phyloP scores from a whole-genome alignment of 2,329 filamentous ascomycete genomes.

The Rhynchosporium agropyri region DNA sequence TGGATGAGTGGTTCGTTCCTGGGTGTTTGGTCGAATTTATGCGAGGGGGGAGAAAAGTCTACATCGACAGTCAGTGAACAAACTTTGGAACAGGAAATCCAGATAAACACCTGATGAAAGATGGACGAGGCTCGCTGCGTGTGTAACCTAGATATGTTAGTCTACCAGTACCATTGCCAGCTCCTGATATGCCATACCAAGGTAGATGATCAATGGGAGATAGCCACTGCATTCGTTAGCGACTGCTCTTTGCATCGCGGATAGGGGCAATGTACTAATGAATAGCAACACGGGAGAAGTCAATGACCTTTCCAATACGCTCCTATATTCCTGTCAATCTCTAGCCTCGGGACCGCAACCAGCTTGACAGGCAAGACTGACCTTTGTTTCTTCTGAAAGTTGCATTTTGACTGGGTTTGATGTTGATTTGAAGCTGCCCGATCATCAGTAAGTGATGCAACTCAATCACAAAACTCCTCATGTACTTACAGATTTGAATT shows the following conservation, averaged over 20 bases:
- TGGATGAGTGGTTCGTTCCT: conserved; percentile 20
- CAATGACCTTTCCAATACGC: conserved; percentile 96
- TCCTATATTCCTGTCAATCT: conserved; percentile 60
- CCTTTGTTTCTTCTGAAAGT: conserved; percentile 97
- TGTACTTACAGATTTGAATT: conserved; percentile 23
- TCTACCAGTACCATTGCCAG: conserved; percentile 8
- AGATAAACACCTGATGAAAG: conserved; percentile 64
- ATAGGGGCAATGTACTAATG: conserved; percentile 74
- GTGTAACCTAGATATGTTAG: conserved; percentile 71
- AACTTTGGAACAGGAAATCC: neutral
- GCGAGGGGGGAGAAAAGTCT: conserved; percentile 68
- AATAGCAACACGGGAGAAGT: conserved; percentile 88
- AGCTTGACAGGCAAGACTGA: conserved; percentile 45
- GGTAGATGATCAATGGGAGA: conserved; percentile 93
- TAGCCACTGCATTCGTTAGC: conserved; percentile 72
- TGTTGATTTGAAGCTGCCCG: conserved; percentile 23
- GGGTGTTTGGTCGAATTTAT: conserved; percentile 43
- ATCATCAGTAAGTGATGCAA: conserved; percentile 20
- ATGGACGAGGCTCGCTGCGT: conserved; percentile 87
- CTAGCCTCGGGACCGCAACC: conserved; percentile 6
- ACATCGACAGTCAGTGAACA: conserved; percentile 33
- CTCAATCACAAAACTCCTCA: neutral
- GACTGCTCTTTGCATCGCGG: conserved; percentile 5
- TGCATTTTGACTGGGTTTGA: conserved; percentile 39
- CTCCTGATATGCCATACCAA: conserved; percentile 62